Percentiles rank a stretch among this genome's conserved stretches.
phyloP scores from a whole-genome alignment of 805 yeast species.

The Metschnikowia lunata region DNA sequence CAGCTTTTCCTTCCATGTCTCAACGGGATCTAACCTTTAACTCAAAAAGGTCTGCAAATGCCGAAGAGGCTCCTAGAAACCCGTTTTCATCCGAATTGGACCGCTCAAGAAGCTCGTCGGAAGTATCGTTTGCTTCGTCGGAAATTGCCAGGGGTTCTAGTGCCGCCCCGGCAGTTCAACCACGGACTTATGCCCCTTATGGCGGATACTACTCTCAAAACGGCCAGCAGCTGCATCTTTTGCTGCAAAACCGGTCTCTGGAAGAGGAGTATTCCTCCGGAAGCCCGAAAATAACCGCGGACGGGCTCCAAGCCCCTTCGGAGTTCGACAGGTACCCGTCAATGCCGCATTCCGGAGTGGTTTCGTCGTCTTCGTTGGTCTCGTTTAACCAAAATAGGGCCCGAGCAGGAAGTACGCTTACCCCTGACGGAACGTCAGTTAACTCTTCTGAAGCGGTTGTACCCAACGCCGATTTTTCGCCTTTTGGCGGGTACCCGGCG shows the following conservation, averaged over 20 bases:
- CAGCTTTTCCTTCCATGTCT: slow-evolving; percentile 11
- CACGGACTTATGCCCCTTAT: slow-evolving; percentile 30
- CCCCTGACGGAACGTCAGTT: slow-evolving; percentile 21
- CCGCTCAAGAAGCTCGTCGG: slow-evolving; percentile 6
- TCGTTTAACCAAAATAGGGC: slow-evolving; percentile 10
- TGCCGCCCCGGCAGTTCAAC: background rate
- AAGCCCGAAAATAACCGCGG: slow-evolving; percentile 4
- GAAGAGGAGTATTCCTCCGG: slow-evolving; percentile 9
- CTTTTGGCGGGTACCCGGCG: slow-evolving; percentile 97
- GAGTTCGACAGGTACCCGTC: slow-evolving; percentile 69
- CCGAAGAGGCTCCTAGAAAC: slow-evolving; percentile 5
- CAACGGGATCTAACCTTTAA: slow-evolving; percentile 34
- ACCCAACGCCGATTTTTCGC: slow-evolving; percentile 65
- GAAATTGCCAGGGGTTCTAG: background rate
- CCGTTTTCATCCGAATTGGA: slow-evolving; percentile 15
- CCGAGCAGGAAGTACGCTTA: slow-evolving; percentile 6
- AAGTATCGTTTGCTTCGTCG: slow-evolving; percentile 10
- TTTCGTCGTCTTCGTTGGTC: slow-evolving; percentile 42
- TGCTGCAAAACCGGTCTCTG: slow-evolving; percentile 15
- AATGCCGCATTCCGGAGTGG: slow-evolving; percentile 52
- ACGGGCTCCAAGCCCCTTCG: slow-evolving; percentile 40
- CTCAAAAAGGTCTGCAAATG: slow-evolving; percentile 2
- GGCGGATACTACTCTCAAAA: slow-evolving; percentile 38
- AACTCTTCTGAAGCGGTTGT: slow-evolving; percentile 27
- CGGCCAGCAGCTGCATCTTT: slow-evolving; percentile 36